phyloP scores from a whole-genome alignment of 164 flowering plant genomes.

The Litsea cubeba region DNA sequence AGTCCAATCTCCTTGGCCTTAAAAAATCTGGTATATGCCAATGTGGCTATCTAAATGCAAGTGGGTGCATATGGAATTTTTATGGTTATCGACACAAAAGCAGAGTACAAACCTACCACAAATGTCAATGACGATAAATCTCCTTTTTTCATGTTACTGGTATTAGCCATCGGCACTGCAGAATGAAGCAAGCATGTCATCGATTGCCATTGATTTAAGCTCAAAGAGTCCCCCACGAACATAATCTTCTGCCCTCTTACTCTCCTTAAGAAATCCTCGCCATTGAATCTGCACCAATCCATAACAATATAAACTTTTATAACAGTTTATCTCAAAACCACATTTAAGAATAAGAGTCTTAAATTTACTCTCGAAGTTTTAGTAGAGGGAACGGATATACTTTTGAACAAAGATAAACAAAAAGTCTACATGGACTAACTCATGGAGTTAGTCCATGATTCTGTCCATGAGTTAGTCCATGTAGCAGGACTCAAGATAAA shows the following conservation, averaged over 20 bases:
- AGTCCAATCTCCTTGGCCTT: too few relatives aligned
- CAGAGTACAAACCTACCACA: slow-evolving; percentile 12
- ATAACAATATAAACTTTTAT: background rate
- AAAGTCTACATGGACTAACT: too few relatives aligned
- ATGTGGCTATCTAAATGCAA: background rate
- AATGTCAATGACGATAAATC: slow-evolving; percentile 22
- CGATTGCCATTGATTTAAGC: slow-evolving; percentile 35
- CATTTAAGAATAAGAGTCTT: too few relatives aligned
- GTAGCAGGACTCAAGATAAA: too few relatives aligned
- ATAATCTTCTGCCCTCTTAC: slow-evolving; percentile 36
- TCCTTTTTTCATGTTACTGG: slow-evolving; percentile 5
- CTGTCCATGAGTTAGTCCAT: too few relatives aligned
- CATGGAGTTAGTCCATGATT: too few relatives aligned
- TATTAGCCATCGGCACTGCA: slow-evolving; percentile 26
- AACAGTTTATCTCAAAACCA: background rate
- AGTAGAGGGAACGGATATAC: too few relatives aligned
- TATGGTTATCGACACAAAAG: background rate
- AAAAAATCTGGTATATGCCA: too few relatives aligned
- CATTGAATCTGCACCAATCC: slow-evolving; percentile 25
- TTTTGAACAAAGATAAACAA: too few relatives aligned
- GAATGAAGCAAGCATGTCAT: slow-evolving; percentile 31
- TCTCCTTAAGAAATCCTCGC: slow-evolving; percentile 20
- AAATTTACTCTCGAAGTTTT: too few relatives aligned
- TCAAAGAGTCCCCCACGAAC: slow-evolving; percentile 40
- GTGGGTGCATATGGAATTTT: background rate